Evolutionary conservation across 345 rosid species (phyloP).

Genomic region (Boechera divaricarpa): DNA sequence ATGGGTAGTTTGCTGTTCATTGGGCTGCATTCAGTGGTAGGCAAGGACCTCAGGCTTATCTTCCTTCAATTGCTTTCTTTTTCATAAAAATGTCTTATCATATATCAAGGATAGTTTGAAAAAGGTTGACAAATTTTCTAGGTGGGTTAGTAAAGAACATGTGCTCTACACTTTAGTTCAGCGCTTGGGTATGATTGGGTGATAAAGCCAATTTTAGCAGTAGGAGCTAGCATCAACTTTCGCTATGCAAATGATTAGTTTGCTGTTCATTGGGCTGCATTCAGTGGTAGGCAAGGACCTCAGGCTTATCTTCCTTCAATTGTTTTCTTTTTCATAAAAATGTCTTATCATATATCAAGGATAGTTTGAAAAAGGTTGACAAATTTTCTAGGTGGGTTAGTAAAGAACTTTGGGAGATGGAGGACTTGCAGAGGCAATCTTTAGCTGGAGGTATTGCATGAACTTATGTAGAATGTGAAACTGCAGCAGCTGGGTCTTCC

Average conservation of each 20-base stretch:
- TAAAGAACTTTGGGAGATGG: conserved; percentile 76
- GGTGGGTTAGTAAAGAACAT: conserved; percentile 57
- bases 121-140: conserved; percentile 67
- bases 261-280: conserved; percentile 97
- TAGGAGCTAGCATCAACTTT: conserved; percentile 84
- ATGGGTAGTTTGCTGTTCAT: no score
- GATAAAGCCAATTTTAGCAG: conserved; percentile 64
- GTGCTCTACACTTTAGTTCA: conserved; percentile 78
- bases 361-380: conserved; percentile 73
- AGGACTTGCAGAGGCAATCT: conserved; percentile 74
- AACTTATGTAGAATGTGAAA: conserved; percentile 64
- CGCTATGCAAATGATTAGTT: conserved; percentile 93
- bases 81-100: no score
- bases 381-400: conserved; percentile 92
- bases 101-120: no score
- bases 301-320: conserved; percentile 27
- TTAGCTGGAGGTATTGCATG: conserved; percentile 79
- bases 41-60: no score
- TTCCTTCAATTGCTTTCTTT: no score
- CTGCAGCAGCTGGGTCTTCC: conserved; percentile 34
- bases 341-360: neutral
- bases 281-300: conserved; percentile 74
- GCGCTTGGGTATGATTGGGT: conserved; percentile 96
- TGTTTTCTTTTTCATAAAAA: neutral
- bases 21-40: no score